Conservation (phyloP, 805 yeast species). For the Kuraishia cidri region DNA sequence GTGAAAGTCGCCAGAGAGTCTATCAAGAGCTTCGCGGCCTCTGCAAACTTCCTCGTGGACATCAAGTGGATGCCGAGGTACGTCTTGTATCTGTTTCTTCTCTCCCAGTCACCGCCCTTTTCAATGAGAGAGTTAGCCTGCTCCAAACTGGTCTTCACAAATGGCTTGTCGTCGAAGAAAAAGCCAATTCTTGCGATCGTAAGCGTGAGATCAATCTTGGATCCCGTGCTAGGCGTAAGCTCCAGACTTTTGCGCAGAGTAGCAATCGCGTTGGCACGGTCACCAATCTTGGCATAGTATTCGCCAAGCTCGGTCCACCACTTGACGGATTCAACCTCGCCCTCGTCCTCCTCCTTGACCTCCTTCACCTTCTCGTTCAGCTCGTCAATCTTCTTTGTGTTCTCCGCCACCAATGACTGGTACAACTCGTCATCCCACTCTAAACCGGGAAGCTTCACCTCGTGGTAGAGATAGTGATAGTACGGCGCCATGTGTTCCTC, state of each 20-base stretch:
- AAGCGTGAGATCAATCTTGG: slow-evolving; percentile 79
- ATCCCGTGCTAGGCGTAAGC: slow-evolving; percentile 77
- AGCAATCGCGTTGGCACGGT: slow-evolving; percentile 56
- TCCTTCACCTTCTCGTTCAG: slow-evolving; percentile 45
- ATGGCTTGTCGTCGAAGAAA: slow-evolving; percentile 70
- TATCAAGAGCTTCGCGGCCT: slow-evolving; percentile 77
- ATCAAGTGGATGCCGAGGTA: slow-evolving; percentile 78
- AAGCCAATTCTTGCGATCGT: slow-evolving; percentile 85
- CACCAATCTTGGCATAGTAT: slow-evolving; percentile 80
- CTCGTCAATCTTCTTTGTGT: slow-evolving; percentile 44
- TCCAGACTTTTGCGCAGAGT: slow-evolving; percentile 69
- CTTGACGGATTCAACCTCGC: slow-evolving; percentile 73
- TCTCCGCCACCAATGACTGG: slow-evolving; percentile 36
- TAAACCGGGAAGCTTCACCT: slow-evolving; percentile 26
- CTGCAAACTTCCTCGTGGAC: slow-evolving; percentile 79
- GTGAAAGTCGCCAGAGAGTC: slow-evolving; percentile 95
- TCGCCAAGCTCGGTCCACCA: slow-evolving; percentile 80
- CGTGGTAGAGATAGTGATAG: slow-evolving; percentile 57
- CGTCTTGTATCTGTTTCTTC: slow-evolving; percentile 90
- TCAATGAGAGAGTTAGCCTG: slow-evolving; percentile 72
- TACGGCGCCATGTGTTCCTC: slow-evolving; percentile 72
- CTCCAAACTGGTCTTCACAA: slow-evolving; percentile 64
- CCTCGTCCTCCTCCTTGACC: slow-evolving; percentile 66
- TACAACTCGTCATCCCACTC: slow-evolving; percentile 57
- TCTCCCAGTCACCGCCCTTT: slow-evolving; percentile 99